phyloP scores from a whole-genome alignment of 148 eudicot species.

The Limonium bicolor region DNA sequence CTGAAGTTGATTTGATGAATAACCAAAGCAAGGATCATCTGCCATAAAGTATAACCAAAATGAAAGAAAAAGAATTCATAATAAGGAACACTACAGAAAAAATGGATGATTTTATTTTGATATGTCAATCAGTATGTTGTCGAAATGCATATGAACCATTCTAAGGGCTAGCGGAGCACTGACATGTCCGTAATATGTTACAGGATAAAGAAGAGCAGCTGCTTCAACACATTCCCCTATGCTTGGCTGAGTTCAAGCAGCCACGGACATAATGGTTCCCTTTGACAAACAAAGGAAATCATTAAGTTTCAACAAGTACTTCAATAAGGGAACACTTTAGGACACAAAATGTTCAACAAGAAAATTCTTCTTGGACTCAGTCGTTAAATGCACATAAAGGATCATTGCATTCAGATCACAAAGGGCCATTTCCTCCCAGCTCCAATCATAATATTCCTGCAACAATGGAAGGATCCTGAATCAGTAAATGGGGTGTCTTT shows the following conservation, averaged over 20 bases:
- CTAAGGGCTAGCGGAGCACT: slow-evolving; percentile 57
- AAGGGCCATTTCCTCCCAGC: slow-evolving; percentile 93
- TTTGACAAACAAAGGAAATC: slow-evolving; percentile 12
- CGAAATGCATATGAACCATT: slow-evolving; percentile 65
- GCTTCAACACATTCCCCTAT: slow-evolving; percentile 68
- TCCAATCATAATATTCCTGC: slow-evolving; percentile 97
- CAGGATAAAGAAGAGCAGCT: slow-evolving; percentile 89
- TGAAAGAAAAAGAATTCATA: neutral
- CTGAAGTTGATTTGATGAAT: slow-evolving; percentile 82
- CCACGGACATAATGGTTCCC: slow-evolving; percentile 94
- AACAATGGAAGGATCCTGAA: too few relatives aligned
- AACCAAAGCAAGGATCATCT: slow-evolving; percentile 83
- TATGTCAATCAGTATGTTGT: slow-evolving; percentile 29
- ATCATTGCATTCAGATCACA: slow-evolving; percentile 78
- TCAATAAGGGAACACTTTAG: too few relatives aligned
- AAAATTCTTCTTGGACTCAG: slow-evolving; percentile 45
- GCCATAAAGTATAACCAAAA: slow-evolving; percentile 5
- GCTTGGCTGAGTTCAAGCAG: slow-evolving; percentile 82
- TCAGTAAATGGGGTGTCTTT: too few relatives aligned
- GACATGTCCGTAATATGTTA: slow-evolving; percentile 76
- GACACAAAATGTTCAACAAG: slow-evolving; percentile 93
- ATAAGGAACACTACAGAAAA: neutral
- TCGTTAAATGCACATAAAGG: slow-evolving; percentile 27
- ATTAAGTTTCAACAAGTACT: neutral
- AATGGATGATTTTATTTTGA: neutral